Evolutionary conservation across 2,329 filamentous ascomycete species (phyloP).

Genomic region (Penicillium sp.): DNA sequence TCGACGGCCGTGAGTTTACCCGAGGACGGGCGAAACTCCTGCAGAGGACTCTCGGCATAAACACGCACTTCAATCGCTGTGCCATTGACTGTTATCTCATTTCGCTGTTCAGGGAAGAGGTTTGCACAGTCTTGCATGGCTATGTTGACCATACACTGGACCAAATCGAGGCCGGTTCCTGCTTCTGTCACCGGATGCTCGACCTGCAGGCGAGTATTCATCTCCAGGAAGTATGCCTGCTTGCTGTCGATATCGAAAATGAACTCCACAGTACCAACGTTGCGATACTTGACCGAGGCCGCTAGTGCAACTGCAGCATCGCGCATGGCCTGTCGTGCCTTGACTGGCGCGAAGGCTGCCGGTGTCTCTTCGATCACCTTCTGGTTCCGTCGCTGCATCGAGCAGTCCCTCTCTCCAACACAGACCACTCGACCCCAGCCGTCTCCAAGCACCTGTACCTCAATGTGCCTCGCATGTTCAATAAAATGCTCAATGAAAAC

Average conservation of each 20-base stretch:
- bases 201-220: slow-evolving; percentile 57
- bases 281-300: slow-evolving; percentile 44
- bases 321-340: slow-evolving; percentile 42
- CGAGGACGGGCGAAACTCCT: slow-evolving; percentile 17
- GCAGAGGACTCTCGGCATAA: slow-evolving; percentile 47
- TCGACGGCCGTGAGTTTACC: neutral
- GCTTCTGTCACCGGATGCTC: slow-evolving; percentile 55
- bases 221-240: slow-evolving; percentile 55
- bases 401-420: slow-evolving; percentile 54
- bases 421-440: slow-evolving; percentile 42
- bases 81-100: slow-evolving; percentile 28
- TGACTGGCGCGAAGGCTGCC: slow-evolving; percentile 37
- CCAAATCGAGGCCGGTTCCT: slow-evolving; percentile 42
- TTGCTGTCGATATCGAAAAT: slow-evolving; percentile 46
- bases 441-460: slow-evolving; percentile 53
- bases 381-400: slow-evolving; percentile 57
- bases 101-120: slow-evolving; percentile 31
- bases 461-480: slow-evolving; percentile 48
- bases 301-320: slow-evolving; percentile 45
- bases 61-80: slow-evolving; percentile 50
- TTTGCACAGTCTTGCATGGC: slow-evolving; percentile 22
- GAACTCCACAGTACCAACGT: slow-evolving; percentile 54
- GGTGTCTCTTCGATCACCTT: slow-evolving; percentile 59
- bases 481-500: slow-evolving; percentile 5
- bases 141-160: slow-evolving; percentile 40